These are phyloP conservation scores for Trichoderma citrinoviride DNA, from an alignment of 2,329 filamentous ascomycete species.

Conservation along the genomic window DNA sequence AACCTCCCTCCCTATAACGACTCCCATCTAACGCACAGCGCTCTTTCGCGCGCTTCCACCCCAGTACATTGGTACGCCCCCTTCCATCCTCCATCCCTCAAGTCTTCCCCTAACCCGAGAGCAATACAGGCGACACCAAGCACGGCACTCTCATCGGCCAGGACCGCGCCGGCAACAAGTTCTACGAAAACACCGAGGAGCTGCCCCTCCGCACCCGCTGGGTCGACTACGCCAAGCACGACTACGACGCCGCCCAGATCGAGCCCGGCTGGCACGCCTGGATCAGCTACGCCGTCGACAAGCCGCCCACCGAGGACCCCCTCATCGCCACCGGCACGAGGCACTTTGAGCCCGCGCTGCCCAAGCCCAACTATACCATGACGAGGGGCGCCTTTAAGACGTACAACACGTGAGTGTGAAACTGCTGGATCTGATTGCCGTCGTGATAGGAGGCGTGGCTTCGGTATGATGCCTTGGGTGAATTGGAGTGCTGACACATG, in stretches of 20 bases:
- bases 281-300: slow-evolving; percentile 92
- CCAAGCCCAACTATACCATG: slow-evolving; percentile 72
- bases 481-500: slow-evolving; percentile 23
- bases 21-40: slow-evolving; percentile 26
- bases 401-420: slow-evolving; percentile 80
- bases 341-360: slow-evolving; percentile 70
- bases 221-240: slow-evolving; percentile 92
- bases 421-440: background rate
- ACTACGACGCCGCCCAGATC: slow-evolving; percentile 79
- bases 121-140: slow-evolving; percentile 82
- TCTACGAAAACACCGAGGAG: slow-evolving; percentile 93
- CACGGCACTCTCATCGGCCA: slow-evolving; percentile 78
- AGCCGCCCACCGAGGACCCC: slow-evolving; percentile 74
- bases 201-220: slow-evolving; percentile 93
- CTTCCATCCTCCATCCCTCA: no score
- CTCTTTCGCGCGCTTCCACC: slow-evolving; percentile 18
- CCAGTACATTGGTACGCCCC: slow-evolving; percentile 56
- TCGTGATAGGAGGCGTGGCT: background rate
- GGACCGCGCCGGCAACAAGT: slow-evolving; percentile 96
- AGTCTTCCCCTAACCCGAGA: background rate
- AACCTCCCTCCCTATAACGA: slow-evolving; percentile 25
- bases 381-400: slow-evolving; percentile 82
- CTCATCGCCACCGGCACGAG: slow-evolving; percentile 65
- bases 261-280: slow-evolving; percentile 98
- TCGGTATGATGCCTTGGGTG: background rate